Evolutionary conservation across 2,329 filamentous ascomycete genomes (phyloP).

Genomic region (Chalaropsis thielavioides): DNA sequence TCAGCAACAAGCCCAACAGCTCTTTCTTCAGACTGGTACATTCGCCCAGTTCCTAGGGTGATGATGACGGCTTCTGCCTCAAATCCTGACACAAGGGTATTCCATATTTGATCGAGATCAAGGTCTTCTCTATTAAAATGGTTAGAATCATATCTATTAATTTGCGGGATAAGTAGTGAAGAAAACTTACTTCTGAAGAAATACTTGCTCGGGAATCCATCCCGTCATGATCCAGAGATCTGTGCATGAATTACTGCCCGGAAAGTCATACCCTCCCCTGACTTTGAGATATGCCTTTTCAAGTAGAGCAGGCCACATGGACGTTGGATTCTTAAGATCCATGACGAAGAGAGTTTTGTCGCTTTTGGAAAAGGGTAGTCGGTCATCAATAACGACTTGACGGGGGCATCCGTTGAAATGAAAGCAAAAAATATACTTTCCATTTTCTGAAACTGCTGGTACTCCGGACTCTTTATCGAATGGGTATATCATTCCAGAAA

Average conservation of each 20-base stretch:
- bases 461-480: constrained; percentile 44
- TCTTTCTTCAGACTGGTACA: constrained; percentile 62
- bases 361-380: constrained; percentile 63
- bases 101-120: constrained; percentile 63
- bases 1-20: constrained; percentile 71
- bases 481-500: constrained; percentile 61
- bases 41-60: constrained; percentile 76
- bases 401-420: constrained; percentile 93
- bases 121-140: constrained; percentile 50
- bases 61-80: constrained; percentile 67
- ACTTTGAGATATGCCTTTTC: constrained; percentile 97
- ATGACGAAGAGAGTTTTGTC: constrained; percentile 71
- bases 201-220: constrained; percentile 94
- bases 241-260: constrained; percentile 90
- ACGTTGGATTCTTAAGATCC: constrained; percentile 64
- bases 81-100: constrained; percentile 59
- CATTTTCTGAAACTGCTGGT: constrained; percentile 56
- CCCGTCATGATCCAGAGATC: constrained; percentile 86
- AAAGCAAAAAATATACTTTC: constrained; percentile 83
- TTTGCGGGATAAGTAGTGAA: too few species aligned
- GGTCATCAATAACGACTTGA: constrained; percentile 76
- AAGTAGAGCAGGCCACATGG: constrained; percentile 81
- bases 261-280: constrained; percentile 91
- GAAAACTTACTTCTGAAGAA: constrained; percentile 53
- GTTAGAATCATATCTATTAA: not conserved